These are phyloP conservation scores for Chlamydomonas sp. DNA, from an alignment of 139 green algal genomes.

Conservation along the genomic window DNA sequence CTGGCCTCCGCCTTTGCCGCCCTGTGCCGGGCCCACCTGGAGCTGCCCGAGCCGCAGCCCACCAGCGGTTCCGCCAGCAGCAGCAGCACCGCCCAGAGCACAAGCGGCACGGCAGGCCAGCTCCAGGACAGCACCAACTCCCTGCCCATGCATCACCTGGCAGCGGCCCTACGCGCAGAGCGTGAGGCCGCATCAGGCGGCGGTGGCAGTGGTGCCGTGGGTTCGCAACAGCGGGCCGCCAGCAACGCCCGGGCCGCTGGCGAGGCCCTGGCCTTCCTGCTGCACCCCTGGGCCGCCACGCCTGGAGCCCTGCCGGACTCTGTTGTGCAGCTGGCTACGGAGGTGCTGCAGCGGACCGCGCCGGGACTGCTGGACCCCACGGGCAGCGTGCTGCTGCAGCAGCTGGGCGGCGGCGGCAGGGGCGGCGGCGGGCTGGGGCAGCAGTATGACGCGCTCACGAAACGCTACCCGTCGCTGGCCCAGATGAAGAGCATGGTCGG, in stretches of 20 bases:
- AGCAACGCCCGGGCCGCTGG: neutral
- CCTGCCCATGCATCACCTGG: constrained; percentile 25
- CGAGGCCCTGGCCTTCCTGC: constrained; percentile 45
- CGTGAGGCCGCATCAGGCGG: neutral
- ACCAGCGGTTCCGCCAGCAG: neutral
- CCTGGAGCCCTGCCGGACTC: neutral
- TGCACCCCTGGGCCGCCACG: constrained; percentile 35
- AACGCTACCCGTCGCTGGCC: constrained; percentile 5
- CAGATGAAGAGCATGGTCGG: constrained; percentile 49
- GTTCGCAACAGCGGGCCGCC: neutral
- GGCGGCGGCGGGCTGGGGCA: neutral
- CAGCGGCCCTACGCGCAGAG: neutral
- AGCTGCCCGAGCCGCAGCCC: neutral
- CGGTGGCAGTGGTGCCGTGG: neutral
- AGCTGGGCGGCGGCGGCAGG: neutral
- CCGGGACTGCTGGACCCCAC: neutral
- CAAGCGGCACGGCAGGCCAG: neutral
- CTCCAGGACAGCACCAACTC: neutral
- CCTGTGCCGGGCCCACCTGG: constrained; percentile 27
- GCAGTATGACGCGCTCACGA: neutral
- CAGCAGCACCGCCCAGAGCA: neutral
- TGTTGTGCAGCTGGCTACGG: neutral
- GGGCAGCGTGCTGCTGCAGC: neutral
- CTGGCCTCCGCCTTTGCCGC: neutral
- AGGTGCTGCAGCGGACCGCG: neutral